A percentile compares a stretch with the other conserved stretches of the same genome.
phyloP scores from a whole-genome alignment of 2,329 filamentous ascomycete genomes.

The Nigrospora oryzae region DNA sequence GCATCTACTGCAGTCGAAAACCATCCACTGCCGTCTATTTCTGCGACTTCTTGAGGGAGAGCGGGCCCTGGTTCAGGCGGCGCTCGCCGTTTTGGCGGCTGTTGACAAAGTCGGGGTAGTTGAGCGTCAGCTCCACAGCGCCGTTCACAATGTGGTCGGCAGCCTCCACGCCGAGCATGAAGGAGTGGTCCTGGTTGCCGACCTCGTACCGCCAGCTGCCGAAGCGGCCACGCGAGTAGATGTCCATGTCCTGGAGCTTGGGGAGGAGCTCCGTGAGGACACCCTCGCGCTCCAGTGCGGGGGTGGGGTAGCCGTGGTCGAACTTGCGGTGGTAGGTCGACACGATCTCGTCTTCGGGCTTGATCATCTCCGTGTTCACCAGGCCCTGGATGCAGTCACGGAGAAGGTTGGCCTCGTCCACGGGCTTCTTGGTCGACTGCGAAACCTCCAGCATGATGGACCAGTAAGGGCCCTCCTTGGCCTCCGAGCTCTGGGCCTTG shows the following conservation, averaged over 20 bases:
- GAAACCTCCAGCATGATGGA: conserved; percentile 99
- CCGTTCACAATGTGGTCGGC: conserved; percentile 86
- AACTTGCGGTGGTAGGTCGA: conserved; percentile 98
- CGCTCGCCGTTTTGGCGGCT: conserved; percentile 59
- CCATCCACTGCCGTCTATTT: background rate
- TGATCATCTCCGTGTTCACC: conserved; percentile 96
- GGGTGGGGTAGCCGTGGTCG: conserved; percentile 96
- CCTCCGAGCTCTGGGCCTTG: conserved; percentile 62
- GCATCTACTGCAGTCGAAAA: background rate
- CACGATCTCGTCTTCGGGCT: conserved; percentile 85
- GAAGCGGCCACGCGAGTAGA: conserved; percentile 93
- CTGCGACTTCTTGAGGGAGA: conserved; percentile 21
- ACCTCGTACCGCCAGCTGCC: conserved; percentile 96
- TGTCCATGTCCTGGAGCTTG: conserved; percentile 83
- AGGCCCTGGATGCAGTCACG: conserved; percentile 91
- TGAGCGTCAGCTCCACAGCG: conserved; percentile 83
- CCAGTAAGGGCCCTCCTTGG: conserved; percentile 93
- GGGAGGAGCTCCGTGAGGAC: conserved; percentile 89
- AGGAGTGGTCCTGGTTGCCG: conserved; percentile 95
- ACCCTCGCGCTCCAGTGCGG: conserved; percentile 87
- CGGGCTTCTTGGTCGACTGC: conserved; percentile 90
- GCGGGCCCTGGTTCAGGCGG: conserved; percentile 41
- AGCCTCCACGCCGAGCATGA: conserved; percentile 94
- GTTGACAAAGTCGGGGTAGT: conserved; percentile 97
- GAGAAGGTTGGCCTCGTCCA: conserved; percentile 76